A percentile compares a stretch with the other conserved stretches of the same genome.
These are phyloP conservation scores for Xylaria arbuscula DNA, from an alignment of 2,329 filamentous ascomycete genomes.

Conservation along the genomic window DNA sequence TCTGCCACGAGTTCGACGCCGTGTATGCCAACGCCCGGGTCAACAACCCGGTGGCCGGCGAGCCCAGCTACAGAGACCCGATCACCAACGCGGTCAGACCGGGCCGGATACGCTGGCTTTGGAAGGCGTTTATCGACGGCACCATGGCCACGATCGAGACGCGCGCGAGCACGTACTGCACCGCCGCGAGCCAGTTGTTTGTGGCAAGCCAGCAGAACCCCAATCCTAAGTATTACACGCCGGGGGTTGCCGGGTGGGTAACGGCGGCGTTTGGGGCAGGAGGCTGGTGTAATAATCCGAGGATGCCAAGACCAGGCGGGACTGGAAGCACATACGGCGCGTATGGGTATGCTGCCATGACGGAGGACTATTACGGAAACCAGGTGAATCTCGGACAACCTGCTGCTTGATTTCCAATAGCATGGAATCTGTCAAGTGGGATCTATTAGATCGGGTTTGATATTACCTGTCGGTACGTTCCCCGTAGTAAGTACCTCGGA, in stretches of 20 bases:
- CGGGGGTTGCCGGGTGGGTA: not conserved
- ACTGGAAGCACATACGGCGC: slow-evolving; percentile 11
- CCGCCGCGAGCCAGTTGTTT: slow-evolving; percentile 11
- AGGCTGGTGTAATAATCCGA: slow-evolving; percentile 14
- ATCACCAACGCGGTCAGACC: not conserved
- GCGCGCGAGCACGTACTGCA: slow-evolving; percentile 13
- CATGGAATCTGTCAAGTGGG: no score
- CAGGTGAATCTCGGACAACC: slow-evolving; percentile 9
- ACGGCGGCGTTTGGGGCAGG: slow-evolving; percentile 6
- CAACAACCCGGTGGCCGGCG: not conserved
- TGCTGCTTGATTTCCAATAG: slow-evolving; percentile 8
- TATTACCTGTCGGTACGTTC: no score
- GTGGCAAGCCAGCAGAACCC: not conserved
- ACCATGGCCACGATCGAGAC: slow-evolving; percentile 5
- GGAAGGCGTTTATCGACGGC: slow-evolving; percentile 15
- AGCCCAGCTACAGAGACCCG: slow-evolving; percentile 17
- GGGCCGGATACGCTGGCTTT: slow-evolving; percentile 17
- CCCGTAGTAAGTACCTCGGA: no score
- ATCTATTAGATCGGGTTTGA: no score
- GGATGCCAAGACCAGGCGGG: slow-evolving; percentile 7
- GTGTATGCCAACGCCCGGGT: not conserved
- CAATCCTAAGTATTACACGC: slow-evolving; percentile 13
- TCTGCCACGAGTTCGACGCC: slow-evolving; percentile 12
- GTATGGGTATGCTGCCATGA: slow-evolving; percentile 1
- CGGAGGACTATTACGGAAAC: not conserved